A percentile compares a stretch with the other conserved stretches of the same genome.
Evolutionary conservation across 2,329 filamentous ascomycete genomes (phyloP).

Genomic region (Arachnomyces sp.): DNA sequence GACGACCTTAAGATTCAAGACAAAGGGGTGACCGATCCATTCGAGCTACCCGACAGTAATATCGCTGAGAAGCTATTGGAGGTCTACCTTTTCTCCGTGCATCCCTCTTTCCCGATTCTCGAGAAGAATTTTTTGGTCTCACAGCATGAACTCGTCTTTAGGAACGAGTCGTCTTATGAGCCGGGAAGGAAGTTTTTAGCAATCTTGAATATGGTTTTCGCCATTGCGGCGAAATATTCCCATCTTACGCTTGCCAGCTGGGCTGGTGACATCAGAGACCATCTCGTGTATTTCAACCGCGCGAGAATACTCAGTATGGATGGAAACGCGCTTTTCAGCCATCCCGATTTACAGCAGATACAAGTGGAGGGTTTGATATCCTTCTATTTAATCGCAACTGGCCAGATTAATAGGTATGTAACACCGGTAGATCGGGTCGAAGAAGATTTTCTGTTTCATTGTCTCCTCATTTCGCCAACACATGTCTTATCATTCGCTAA

Average conservation of each 20-base stretch:
- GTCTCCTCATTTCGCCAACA: too few relatives aligned
- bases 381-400: slow-evolving; percentile 32
- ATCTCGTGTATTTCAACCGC: slow-evolving; percentile 30
- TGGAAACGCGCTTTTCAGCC: slow-evolving; percentile 18
- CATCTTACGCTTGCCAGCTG: slow-evolving; percentile 21
- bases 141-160: slow-evolving; percentile 12
- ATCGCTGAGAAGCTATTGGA: slow-evolving; percentile 21
- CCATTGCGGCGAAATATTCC: slow-evolving; percentile 31
- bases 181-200: slow-evolving; percentile 7
- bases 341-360: slow-evolving; percentile 30
- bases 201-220: slow-evolving; percentile 35
- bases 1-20: slow-evolving; percentile 22
- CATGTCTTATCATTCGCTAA: too few relatives aligned
- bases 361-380: slow-evolving; percentile 30
- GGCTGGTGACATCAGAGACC: slow-evolving; percentile 23
- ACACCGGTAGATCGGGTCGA: too few relatives aligned
- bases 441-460: too few relatives aligned
- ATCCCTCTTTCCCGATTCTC: slow-evolving; percentile 24
- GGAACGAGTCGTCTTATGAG: too few relatives aligned
- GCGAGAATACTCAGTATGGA: slow-evolving; percentile 25
- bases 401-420: slow-evolving; percentile 33
- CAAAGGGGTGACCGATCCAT: slow-evolving; percentile 20
- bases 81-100: slow-evolving; percentile 21
- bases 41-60: slow-evolving; percentile 19
- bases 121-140: slow-evolving; percentile 17